Evolutionary conservation across 2,329 filamentous ascomycete species (phyloP), one percentile per base, ranked within the genome.

Genomic region (Cladosporium sp.): DNA sequence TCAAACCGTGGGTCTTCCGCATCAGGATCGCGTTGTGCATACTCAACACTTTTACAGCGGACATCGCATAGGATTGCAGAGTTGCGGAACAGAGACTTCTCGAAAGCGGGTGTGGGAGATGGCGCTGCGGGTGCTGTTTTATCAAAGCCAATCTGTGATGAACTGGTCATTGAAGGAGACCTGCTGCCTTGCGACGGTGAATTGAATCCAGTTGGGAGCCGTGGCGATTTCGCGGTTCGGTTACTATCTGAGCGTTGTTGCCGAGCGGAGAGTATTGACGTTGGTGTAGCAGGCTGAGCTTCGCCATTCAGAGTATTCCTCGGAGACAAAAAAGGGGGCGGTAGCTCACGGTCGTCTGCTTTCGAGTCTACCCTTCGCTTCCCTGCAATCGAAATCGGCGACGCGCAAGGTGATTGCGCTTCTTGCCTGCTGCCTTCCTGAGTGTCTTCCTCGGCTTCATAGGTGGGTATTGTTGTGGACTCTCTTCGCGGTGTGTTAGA

Each of bases 51-150:
- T 12, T 49, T 64, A 9, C 67, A 70, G 9, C 68, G 69, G 3
- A 73, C 66, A 47, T 74, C 71, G 54, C 73, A 74, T 4, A 75
- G 57, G 7, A 73, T 68, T 6, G 70, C 71, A 1, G 71, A 66
- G 50, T 74, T 73, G 7, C 69, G 67, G 40, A 73, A 73, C 0
- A 73, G 68, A 19, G 64, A 61, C 39, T 65, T 69, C 45, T 73
- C 68, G 40, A 75, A 75, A n/a, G 30, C 37, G 24, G 22, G 41
- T 5, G 38, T n/a, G 9, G n/a, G 13, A 5, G 49, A 40, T 9
- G 13, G 18, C 13, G 17, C 39, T 22, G 13, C 9, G 3, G 17
- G 27, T 9, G n/a, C 2, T 15, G 24, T 11, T 7, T n/a, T 32
- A n/a, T 39, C 24, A 7, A 34, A 13, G 13, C 27, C 37, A 6